phyloP scores from a whole-genome alignment of 2,329 filamentous ascomycete genomes.

The Arthrobotrys sinensis region DNA sequence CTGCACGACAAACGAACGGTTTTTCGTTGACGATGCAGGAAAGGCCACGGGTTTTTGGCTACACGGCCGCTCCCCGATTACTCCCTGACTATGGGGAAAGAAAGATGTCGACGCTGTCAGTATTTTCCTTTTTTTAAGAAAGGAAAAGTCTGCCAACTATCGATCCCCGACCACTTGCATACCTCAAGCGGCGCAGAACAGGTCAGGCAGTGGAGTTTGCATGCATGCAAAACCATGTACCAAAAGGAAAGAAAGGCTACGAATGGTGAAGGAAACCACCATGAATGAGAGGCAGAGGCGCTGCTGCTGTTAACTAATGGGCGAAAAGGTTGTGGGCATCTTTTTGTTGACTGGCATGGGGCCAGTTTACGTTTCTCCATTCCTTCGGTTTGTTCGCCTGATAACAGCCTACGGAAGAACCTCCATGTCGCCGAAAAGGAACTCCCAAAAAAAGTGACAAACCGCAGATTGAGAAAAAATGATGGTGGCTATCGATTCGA shows the following conservation, averaged over 20 bases:
- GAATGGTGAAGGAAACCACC: slow-evolving; percentile 37
- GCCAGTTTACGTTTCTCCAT: slow-evolving; percentile 27
- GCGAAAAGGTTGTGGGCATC: slow-evolving; percentile 19
- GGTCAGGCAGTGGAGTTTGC: slow-evolving; percentile 34
- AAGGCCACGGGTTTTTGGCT: background rate
- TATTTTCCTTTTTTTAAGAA: slow-evolving; percentile 40
- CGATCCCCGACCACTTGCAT: slow-evolving; percentile 48
- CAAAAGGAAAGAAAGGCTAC: slow-evolving; percentile 43
- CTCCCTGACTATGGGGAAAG: slow-evolving; percentile 11
- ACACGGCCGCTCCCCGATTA: slow-evolving; percentile 22
- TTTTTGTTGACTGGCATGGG: slow-evolving; percentile 31
- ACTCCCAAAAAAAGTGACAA: slow-evolving; percentile 14
- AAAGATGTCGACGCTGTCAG: slow-evolving; percentile 14
- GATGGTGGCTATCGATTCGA: slow-evolving; percentile 28
- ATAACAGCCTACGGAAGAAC: slow-evolving; percentile 50
- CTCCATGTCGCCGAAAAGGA: slow-evolving; percentile 28
- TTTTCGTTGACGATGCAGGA: slow-evolving; percentile 14
- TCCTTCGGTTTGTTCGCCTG: slow-evolving; percentile 43
- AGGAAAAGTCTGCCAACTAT: slow-evolving; percentile 42
- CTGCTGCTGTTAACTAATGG: background rate
- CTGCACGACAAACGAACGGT: slow-evolving; percentile 5
- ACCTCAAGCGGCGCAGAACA: slow-evolving; percentile 54
- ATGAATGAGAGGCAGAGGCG: slow-evolving; percentile 20
- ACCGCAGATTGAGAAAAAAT: background rate
- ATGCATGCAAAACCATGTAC: slow-evolving; percentile 27